These are phyloP conservation scores for Trametes punicea DNA, from an alignment of 768 basidiomycete species.

Conservation along the genomic window DNA sequence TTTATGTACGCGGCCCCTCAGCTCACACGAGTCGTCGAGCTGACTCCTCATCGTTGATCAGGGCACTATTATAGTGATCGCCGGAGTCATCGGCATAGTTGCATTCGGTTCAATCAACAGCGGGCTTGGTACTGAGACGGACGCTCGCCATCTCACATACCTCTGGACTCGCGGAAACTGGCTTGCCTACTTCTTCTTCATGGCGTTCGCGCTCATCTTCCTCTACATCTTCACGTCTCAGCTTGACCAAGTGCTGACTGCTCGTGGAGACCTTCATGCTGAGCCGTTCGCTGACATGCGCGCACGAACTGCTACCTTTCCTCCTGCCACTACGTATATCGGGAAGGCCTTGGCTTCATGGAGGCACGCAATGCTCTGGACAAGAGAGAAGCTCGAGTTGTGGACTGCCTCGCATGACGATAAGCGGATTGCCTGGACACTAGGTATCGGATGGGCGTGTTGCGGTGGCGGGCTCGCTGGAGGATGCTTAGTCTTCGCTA, in stretches of 20 bases:
- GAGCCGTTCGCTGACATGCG: constrained; percentile 47
- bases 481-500: constrained; percentile 83
- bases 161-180: constrained; percentile 87
- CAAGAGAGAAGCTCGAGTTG: constrained; percentile 61
- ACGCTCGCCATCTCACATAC: constrained; percentile 70
- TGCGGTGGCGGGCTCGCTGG: constrained; percentile 90
- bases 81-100: constrained; percentile 86
- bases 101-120: constrained; percentile 83
- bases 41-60: constrained; percentile 28
- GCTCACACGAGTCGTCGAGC: background rate
- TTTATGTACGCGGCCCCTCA: constrained; percentile 52
- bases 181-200: constrained; percentile 86
- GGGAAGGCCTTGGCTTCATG: constrained; percentile 40
- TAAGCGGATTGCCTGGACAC: constrained; percentile 81
- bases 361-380: constrained; percentile 45
- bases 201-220: constrained; percentile 63
- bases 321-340: constrained; percentile 27
- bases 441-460: constrained; percentile 94
- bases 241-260: constrained; percentile 69
- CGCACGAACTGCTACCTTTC: constrained; percentile 24
- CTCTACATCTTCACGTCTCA: constrained; percentile 67
- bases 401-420: constrained; percentile 83
- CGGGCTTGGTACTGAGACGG: constrained; percentile 70
- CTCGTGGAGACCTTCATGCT: constrained; percentile 67
- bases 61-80: constrained; percentile 80